phyloP scores from a whole-genome alignment of 306 rosid species.

The Prinsepia uniflora region DNA sequence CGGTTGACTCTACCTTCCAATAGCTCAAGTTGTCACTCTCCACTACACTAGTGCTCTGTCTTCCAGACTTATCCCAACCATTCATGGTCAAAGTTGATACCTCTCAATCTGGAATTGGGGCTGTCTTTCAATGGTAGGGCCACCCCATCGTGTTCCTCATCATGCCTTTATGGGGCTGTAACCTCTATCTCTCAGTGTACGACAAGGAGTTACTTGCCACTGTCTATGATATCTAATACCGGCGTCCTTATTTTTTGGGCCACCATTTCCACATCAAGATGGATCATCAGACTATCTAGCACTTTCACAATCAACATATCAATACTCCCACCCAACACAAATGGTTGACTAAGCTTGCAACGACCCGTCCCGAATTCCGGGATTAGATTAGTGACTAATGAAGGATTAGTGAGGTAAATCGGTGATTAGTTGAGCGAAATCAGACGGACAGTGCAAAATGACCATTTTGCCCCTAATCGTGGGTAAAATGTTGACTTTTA shows the following conservation, averaged over 20 bases:
- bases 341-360: too few species aligned
- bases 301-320: not conserved
- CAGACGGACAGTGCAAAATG: too few species aligned
- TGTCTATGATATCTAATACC: not conserved
- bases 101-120: accelerated
- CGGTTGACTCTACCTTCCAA: accelerated
- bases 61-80: not conserved
- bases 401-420: too few species aligned
- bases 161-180: accelerated
- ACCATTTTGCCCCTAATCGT: too few species aligned
- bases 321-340: accelerated
- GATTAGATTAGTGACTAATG: too few species aligned
- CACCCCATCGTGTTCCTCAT: not conserved
- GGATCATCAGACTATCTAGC: not conserved
- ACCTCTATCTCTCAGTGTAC: not conserved
- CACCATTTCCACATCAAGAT: not conserved
- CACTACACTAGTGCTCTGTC: not conserved
- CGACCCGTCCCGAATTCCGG: too few species aligned
- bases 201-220: not conserved
- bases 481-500: too few species aligned
- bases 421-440: too few species aligned
- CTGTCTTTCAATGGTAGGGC: not conserved
- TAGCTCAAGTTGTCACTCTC: accelerated
- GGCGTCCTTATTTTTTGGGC: not conserved
- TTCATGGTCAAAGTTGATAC: not conserved